Evolutionary conservation across 2,329 filamentous ascomycete species (phyloP).

Genomic region (Alternaria arborescens): DNA sequence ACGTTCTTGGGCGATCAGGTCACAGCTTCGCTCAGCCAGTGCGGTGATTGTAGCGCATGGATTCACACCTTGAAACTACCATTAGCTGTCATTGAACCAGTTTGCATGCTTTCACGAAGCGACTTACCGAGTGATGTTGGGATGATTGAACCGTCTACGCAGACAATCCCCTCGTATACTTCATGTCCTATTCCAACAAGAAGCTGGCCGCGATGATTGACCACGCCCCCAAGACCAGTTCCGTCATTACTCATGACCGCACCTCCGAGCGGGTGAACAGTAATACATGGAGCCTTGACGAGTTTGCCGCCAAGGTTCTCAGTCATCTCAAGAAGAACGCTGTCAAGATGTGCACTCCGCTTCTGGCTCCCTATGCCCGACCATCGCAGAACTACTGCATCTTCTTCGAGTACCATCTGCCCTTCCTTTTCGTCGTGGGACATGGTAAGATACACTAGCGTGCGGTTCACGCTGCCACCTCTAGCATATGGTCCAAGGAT

Average conservation of each 20-base stretch:
- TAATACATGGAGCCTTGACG: background rate
- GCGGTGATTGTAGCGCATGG: background rate
- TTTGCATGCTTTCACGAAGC: background rate
- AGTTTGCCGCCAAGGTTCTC: background rate
- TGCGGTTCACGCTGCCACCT: background rate
- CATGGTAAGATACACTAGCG: too few relatives aligned
- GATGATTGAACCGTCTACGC: background rate
- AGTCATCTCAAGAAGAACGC: background rate
- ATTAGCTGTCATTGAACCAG: background rate
- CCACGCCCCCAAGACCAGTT: background rate
- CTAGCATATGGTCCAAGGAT: background rate
- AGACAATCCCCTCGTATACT: background rate
- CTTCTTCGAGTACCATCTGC: background rate
- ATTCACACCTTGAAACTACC: background rate
- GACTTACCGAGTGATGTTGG: background rate
- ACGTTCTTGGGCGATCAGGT: background rate
- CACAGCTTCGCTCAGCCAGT: background rate
- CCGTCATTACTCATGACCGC: background rate
- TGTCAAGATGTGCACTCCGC: background rate
- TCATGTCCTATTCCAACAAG: background rate
- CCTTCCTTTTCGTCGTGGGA: background rate
- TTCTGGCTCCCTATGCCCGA: background rate
- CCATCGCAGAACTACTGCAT: background rate
- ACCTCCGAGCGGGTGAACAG: background rate
- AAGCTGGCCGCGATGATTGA: background rate